phyloP scores from a whole-genome alignment of 176 grass and related monocot species.

The Aegilops bicornis region DNA sequence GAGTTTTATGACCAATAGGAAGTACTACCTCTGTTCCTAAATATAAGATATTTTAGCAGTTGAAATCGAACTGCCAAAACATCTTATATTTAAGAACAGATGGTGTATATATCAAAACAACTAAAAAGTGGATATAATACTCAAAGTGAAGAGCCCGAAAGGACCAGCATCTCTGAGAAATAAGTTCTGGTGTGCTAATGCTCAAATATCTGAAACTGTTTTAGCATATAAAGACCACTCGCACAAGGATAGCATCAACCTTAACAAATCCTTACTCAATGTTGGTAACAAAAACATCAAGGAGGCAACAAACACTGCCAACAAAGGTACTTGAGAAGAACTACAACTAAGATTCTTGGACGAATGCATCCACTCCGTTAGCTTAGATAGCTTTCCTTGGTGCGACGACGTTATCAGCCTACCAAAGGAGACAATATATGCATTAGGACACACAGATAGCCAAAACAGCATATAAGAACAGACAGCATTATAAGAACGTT shows the following conservation, averaged over 20 bases:
- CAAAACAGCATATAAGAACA: neutral
- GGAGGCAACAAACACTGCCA: neutral
- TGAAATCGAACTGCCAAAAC: too few relatives aligned
- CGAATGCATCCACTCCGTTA: neutral
- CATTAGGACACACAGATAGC: neutral
- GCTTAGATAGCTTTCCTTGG: conserved; percentile 39
- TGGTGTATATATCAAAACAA: too few relatives aligned
- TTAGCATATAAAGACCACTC: conserved; percentile 4
- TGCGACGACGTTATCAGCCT: conserved; percentile 58
- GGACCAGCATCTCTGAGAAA: neutral
- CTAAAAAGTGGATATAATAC: neutral
- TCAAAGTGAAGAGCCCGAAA: neutral
- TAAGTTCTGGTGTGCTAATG: neutral
- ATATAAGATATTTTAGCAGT: too few relatives aligned
- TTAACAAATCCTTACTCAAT: conserved; percentile 2
- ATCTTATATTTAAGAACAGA: too few relatives aligned
- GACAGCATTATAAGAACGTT: neutral
- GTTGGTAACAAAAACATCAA: conserved; percentile 6
- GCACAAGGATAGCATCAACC: neutral
- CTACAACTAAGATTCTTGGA: conserved; percentile 3
- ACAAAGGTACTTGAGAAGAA: neutral
- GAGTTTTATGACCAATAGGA: too few relatives aligned
- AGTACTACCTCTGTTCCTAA: too few relatives aligned
- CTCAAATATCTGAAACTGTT: neutral
- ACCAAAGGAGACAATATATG: conserved; percentile 12